Percentiles rank a stretch among this genome's conserved stretches.
Conservation (phyloP, 192 early-diverging fungal species). For the Umbelopsis isabellina region DNA sequence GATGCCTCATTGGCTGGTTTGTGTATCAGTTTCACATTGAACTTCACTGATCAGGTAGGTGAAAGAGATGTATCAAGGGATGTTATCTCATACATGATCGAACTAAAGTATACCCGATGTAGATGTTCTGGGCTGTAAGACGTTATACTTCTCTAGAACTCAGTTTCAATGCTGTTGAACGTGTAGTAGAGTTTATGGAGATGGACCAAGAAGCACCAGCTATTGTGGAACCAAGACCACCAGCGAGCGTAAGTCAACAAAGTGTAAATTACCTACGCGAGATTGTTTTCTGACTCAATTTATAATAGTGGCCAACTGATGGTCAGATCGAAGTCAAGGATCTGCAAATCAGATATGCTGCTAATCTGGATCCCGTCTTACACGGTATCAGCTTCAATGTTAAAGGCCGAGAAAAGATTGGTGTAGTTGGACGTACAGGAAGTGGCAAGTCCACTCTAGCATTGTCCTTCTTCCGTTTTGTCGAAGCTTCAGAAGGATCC, state of each 20-base stretch:
- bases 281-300: neutral
- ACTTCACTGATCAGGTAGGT: constrained; percentile 73
- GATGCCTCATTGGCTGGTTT: constrained; percentile 86
- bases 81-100: constrained; percentile 30
- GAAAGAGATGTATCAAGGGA: neutral
- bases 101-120: constrained; percentile 46
- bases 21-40: constrained; percentile 77
- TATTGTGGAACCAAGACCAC: constrained; percentile 53
- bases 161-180: constrained; percentile 84
- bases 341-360: constrained; percentile 77
- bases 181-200: constrained; percentile 78
- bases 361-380: constrained; percentile 71
- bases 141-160: constrained; percentile 78
- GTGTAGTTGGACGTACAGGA: constrained; percentile 92
- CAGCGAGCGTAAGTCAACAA: constrained; percentile 46
- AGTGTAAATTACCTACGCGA: neutral
- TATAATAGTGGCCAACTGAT: constrained; percentile 65
- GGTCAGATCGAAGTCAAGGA: constrained; percentile 75
- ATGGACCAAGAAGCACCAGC: constrained; percentile 80
- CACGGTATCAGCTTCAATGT: constrained; percentile 72
- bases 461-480: constrained; percentile 78
- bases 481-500: constrained; percentile 67
- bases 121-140: constrained; percentile 66
- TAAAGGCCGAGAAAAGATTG: constrained; percentile 75
- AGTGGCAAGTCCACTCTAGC: constrained; percentile 84